Conservation (phyloP, 148 eudicot genomes). For the Nyssa sinensis region DNA sequence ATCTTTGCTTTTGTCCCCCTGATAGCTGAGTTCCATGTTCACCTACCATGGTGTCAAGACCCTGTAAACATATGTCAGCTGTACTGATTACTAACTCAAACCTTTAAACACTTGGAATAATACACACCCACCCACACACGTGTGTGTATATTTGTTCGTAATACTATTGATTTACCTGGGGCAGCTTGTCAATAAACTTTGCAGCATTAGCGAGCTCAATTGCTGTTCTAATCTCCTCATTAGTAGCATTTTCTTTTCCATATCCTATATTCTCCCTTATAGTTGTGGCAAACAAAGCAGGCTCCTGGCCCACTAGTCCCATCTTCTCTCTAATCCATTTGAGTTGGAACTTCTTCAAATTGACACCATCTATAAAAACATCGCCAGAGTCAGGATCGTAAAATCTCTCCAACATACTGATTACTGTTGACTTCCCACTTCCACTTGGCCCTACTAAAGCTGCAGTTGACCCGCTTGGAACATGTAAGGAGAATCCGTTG, state of each 20-base stretch:
- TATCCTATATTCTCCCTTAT: slow-evolving; percentile 64
- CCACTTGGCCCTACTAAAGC: slow-evolving; percentile 95
- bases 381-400: slow-evolving; percentile 80
- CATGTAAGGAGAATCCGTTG: slow-evolving; percentile 55
- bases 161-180: slow-evolving; percentile 42
- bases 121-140: too few relatives aligned
- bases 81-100: background rate
- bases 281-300: slow-evolving; percentile 56
- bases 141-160: too few relatives aligned
- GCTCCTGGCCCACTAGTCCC: slow-evolving; percentile 91
- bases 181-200: slow-evolving; percentile 72
- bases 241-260: slow-evolving; percentile 64
- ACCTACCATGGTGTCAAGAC: slow-evolving; percentile 80
- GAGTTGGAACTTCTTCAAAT: slow-evolving; percentile 53
- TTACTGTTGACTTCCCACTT: slow-evolving; percentile 84
- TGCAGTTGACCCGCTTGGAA: slow-evolving; percentile 56
- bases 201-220: slow-evolving; percentile 81
- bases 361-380: slow-evolving; percentile 64
- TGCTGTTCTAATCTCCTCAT: slow-evolving; percentile 62
- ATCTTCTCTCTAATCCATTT: slow-evolving; percentile 71
- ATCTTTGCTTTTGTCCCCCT: slow-evolving; percentile 90
- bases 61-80: slow-evolving; percentile 32
- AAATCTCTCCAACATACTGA: slow-evolving; percentile 76
- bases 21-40: slow-evolving; percentile 90
- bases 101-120: background rate